Evolutionary conservation across 2,329 filamentous ascomycete species (phyloP), one percentile per base, ranked within the genome.

Genomic region (Mariannaea sp.): DNA sequence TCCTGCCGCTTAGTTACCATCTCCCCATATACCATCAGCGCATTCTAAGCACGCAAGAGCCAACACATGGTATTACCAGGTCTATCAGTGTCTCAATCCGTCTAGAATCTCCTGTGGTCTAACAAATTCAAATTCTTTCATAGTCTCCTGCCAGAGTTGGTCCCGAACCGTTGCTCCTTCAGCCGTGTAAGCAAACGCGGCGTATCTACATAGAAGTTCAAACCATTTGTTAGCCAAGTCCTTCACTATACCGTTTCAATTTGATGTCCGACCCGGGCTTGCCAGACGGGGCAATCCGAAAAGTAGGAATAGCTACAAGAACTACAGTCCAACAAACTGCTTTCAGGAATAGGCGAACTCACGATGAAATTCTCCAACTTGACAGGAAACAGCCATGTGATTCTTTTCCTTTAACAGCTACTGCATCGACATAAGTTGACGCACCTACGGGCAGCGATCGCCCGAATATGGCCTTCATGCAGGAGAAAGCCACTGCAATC

Each of bases 391-490:
- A 45, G 3, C 57, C 51, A 9, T 60, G 57, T 5, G 44, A 41
- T 7, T 60, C 57, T 33, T 50, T 42, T 7, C 42, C 51, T n/a
- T 49, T 40, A 6, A 40, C 43, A 2, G 48, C 39, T 3, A 47
- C 27, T 1, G 51, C 52, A 30, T 60, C 52, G 19, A 57, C 17
- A 19, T 55, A 55, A 10, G 45, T 59, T 13, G 42, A 55, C 7
- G 55, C 57, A 3, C 51, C 55, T n/a, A 50, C 29, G 4, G 45
- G 24, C 4, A 53, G 30, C 0, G 42, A 38, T 16, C 41, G 35
- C 0, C 51, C 55, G 14, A 48, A 44, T 9, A 50, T 16, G 1
- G 52, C 45, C 10, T 52, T 58, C 3, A 57, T 14, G 4, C 19
- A 36, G 12, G 32, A 55, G 12, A 49, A 35, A 7, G 41, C 20